A percentile compares a stretch with the other conserved stretches of the same genome.
These are phyloP conservation scores for Russula virescens DNA, from an alignment of 768 basidiomycete species.

Conservation along the genomic window DNA sequence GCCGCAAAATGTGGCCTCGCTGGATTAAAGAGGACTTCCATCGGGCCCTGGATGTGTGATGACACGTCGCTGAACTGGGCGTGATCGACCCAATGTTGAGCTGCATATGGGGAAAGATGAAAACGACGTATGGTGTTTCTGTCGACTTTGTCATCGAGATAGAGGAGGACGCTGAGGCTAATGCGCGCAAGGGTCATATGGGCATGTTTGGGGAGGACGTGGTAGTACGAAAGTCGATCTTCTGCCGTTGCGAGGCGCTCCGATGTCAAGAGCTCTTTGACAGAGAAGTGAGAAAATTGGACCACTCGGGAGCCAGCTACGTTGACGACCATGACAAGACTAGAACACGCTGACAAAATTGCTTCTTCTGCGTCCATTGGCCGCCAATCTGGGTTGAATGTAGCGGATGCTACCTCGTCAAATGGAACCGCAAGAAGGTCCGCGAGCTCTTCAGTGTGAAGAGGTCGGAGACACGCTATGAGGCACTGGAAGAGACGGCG, in stretches of 20 bases:
- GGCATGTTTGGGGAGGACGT: neutral
- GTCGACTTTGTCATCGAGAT: neutral
- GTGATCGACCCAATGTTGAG: slow-evolving; percentile 10
- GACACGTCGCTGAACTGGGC: neutral
- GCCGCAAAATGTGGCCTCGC: neutral
- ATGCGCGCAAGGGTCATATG: neutral
- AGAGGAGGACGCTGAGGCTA: slow-evolving; percentile 3
- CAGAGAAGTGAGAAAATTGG: slow-evolving; percentile 17
- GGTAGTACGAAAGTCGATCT: slow-evolving; percentile 4
- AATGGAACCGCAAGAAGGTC: slow-evolving; percentile 9
- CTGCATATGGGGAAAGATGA: neutral
- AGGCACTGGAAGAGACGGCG: slow-evolving; percentile 4
- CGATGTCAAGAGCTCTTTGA: slow-evolving; percentile 17
- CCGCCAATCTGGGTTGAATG: neutral
- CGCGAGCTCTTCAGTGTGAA: slow-evolving; percentile 4
- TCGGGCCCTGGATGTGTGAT: neutral
- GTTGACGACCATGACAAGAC: neutral
- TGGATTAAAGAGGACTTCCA: slow-evolving; percentile 2
- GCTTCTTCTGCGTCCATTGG: slow-evolving; percentile 2
- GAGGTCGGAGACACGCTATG: neutral
- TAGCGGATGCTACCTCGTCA: neutral
- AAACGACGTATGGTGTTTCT: neutral
- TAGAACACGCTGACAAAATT: slow-evolving; percentile 1
- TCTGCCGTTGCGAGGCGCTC: neutral
- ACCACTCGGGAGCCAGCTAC: neutral